Base-by-base conservation (phyloP, 331 rosid species). In the Quercus lobata region DNA sequence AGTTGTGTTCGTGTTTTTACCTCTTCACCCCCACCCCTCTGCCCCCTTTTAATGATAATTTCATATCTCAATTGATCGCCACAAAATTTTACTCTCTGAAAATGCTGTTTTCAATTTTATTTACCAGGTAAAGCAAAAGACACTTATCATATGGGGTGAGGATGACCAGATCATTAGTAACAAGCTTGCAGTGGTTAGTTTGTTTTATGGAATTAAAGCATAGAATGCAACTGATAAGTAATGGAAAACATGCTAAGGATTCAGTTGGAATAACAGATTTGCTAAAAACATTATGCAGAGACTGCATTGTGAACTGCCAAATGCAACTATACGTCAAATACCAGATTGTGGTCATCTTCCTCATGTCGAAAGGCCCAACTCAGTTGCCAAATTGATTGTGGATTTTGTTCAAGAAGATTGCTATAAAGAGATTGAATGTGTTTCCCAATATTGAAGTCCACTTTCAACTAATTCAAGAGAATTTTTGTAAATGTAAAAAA, bases 141-240 rank as follows among this genome's bases (percentile, higher is more conserved):
- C 98, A 32, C 92, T 95, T 29, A 88, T 95, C 86, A 89, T 95
- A 73, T 95, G 99, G 98, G 99, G 98, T 11, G 99, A 91, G 92
- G 90, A 93, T 41, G 98, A 95, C 84, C 89, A 80, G 78, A 89
- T 93, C 70, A 79, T 95, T 86, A 88, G 85, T 90, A 88, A 83
- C 85, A 91, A 89, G 87, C 86, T 95, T 86, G 99, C 87, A 73
- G 93, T 90, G 98, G 98, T 95, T 79, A 93, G 86, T 86, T 63
- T 21, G 76, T 77, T 69, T 72, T 49, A 46, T 37, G 52, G 62
- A 22, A 71, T 53, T 37, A 9, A 62, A 56, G 70, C 53, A 60
- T 41, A 41, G 63, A n/a, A 5, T 57, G 29, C 22, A 70, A 34
- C 5, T 29, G 21, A 37, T 0, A 73, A 18, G n/a, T 11, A 37